Evolutionary conservation across 2,329 filamentous ascomycete genomes (phyloP).

Genomic region (Knufia petricola): DNA sequence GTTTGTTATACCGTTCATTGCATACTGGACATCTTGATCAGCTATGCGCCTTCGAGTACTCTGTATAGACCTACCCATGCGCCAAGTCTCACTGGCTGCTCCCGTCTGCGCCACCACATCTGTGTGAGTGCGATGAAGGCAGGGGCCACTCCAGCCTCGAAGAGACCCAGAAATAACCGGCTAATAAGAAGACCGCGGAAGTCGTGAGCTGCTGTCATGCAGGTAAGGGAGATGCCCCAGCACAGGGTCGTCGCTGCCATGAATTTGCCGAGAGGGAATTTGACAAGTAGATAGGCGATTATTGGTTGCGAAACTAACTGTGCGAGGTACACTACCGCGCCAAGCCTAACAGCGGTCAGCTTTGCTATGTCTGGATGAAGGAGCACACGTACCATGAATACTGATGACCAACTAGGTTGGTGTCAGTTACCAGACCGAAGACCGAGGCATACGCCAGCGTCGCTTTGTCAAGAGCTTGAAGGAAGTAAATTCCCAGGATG

Average conservation of each 20-base stretch:
- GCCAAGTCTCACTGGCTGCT: slow-evolving; percentile 42
- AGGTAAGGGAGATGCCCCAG: slow-evolving; percentile 44
- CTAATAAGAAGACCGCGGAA: slow-evolving; percentile 44
- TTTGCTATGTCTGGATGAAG: neutral
- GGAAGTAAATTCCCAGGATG: slow-evolving; percentile 52
- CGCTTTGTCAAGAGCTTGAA: slow-evolving; percentile 55
- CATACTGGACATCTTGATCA: neutral
- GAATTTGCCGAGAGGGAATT: slow-evolving; percentile 52
- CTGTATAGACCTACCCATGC: slow-evolving; percentile 43
- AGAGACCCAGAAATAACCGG: slow-evolving; percentile 48
- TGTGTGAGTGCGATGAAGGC: slow-evolving; percentile 45
- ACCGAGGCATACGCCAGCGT: slow-evolving; percentile 53
- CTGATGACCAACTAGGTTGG: slow-evolving; percentile 46
- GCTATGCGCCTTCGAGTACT: neutral
- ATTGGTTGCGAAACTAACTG: slow-evolving; percentile 46
- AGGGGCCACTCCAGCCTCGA: slow-evolving; percentile 44
- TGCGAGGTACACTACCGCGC: slow-evolving; percentile 45
- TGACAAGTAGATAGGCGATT: slow-evolving; percentile 47
- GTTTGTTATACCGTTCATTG: slow-evolving; percentile 42
- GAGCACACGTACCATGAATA: slow-evolving; percentile 33
- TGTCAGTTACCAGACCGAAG: slow-evolving; percentile 52
- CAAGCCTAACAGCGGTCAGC: slow-evolving; percentile 26
- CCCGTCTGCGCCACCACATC: slow-evolving; percentile 46
- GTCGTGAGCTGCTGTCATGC: slow-evolving; percentile 44
- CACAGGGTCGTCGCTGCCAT: slow-evolving; percentile 42